These are phyloP conservation scores for Phytophthora capsici DNA, from an alignment of 352 stramenopile species.

Conservation along the genomic window DNA sequence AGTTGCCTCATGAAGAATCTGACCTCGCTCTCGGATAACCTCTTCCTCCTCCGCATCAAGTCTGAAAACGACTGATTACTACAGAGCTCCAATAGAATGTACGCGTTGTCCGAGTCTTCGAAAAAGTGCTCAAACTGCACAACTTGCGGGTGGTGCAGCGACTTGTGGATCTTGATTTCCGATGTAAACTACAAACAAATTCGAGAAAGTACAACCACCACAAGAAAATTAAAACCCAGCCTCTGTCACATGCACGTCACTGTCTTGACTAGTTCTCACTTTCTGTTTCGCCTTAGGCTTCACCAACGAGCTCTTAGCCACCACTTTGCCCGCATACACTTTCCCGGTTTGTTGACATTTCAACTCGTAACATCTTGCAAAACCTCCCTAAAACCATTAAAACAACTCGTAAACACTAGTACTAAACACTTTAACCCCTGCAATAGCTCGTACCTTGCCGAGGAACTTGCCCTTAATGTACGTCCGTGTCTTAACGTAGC, in stretches of 20 bases:
- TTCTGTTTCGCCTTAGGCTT: conserved; percentile 97
- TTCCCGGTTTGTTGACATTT: conserved; percentile 93
- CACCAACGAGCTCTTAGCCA: conserved; percentile 97
- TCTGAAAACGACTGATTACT: conserved; percentile 97
- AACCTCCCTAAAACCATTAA: conserved; percentile 86
- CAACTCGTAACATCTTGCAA: conserved; percentile 97
- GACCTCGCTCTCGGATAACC: conserved; percentile 95
- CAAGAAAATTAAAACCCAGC: conserved; percentile 7
- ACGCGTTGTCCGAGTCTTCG: conserved; percentile 97
- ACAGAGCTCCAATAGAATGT: conserved; percentile 98
- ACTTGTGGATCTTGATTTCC: conserved; percentile 99
- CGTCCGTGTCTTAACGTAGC: conserved; percentile 62
- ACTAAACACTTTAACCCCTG: not conserved
- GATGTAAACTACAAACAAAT: conserved; percentile 77
- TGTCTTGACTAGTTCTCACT: conserved; percentile 50
- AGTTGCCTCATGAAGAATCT: conserved; percentile 93
- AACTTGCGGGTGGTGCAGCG: conserved; percentile 94
- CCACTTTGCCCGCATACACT: conserved; percentile 97
- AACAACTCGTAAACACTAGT: conserved; percentile 10
- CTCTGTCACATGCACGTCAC: not conserved
- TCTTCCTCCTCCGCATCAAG: conserved; percentile 95
- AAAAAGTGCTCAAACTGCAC: conserved; percentile 99
- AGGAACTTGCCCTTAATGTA: conserved; percentile 95
- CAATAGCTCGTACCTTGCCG: conserved; percentile 78
- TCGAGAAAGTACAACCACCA: conserved; percentile 56